Evolutionary conservation across 768 basidiomycete genomes (phyloP).

Genomic region (Lactarius quietus): DNA sequence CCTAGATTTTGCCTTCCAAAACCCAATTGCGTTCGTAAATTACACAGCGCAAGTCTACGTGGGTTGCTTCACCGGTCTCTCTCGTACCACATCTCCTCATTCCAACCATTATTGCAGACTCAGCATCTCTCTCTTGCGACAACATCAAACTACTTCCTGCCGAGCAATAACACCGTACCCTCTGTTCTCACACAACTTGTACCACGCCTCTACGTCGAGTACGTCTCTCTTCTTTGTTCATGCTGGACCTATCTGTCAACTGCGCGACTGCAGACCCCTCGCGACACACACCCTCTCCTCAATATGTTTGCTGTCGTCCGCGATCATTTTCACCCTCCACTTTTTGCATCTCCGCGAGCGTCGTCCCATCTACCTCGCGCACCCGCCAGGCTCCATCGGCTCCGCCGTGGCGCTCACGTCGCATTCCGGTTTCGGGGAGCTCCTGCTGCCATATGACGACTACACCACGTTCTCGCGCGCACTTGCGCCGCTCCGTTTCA

Average conservation of each 20-base stretch:
- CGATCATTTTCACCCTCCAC: constrained; percentile 47
- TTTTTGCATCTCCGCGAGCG: constrained; percentile 35
- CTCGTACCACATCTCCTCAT: constrained; percentile 2
- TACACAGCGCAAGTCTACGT: constrained; percentile 52
- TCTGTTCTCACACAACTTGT: constrained; percentile 41
- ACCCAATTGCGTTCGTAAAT: constrained; percentile 49
- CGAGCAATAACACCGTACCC: constrained; percentile 36
- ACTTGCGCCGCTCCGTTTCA: constrained; percentile 21
- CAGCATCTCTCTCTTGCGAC: constrained; percentile 57
- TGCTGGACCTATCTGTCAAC: not conserved
- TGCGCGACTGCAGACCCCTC: constrained; percentile 41
- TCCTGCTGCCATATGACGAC: constrained; percentile 23
- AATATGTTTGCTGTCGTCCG: constrained; percentile 46
- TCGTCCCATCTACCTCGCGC: constrained; percentile 19
- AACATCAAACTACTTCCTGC: constrained; percentile 56
- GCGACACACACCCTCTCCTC: constrained; percentile 49
- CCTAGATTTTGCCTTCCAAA: constrained; percentile 44
- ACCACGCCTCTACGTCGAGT: constrained; percentile 60
- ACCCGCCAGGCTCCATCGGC: constrained; percentile 18
- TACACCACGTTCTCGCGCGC: not conserved
- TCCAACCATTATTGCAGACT: constrained; percentile 37
- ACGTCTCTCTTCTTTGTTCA: constrained; percentile 29
- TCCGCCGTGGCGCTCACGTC: constrained; percentile 18
- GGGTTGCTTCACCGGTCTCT: constrained; percentile 27
- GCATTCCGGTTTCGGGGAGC: constrained; percentile 25